These are phyloP conservation scores for Turnera subulata DNA, from an alignment of 345 rosid genomes.

Conservation along the genomic window DNA sequence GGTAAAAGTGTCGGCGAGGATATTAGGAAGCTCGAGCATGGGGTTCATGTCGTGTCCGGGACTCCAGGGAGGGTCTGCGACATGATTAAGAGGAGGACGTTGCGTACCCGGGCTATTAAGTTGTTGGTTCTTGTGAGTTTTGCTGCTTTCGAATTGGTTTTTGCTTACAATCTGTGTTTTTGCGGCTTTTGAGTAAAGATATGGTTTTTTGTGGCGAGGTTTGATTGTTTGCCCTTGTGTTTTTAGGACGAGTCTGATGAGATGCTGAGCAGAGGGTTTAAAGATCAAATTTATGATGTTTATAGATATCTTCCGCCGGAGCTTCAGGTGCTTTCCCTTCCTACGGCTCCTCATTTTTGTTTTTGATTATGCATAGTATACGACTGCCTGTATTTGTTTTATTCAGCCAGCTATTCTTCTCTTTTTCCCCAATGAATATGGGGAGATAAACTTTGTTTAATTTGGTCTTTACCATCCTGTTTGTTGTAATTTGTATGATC, in stretches of 20 bases:
- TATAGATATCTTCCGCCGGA: constrained; percentile 96
- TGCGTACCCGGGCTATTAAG: constrained; percentile 72
- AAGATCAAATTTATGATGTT: constrained; percentile 96
- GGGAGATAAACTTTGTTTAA: no score
- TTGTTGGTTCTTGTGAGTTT: constrained; percentile 36
- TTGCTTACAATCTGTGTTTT: background rate
- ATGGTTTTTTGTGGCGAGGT: background rate
- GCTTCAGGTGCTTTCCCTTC: constrained; percentile 63
- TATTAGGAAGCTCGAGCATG: constrained; percentile 66
- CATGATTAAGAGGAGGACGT: constrained; percentile 95
- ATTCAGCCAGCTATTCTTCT: no score
- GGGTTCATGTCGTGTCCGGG: constrained; percentile 84
- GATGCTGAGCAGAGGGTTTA: constrained; percentile 98
- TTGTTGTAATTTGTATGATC: no score
- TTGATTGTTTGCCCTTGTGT: background rate
- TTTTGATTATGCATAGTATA: no score
- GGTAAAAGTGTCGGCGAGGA: constrained; percentile 98
- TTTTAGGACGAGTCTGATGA: constrained; percentile 88
- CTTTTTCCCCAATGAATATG: no score
- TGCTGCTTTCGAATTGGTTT: background rate
- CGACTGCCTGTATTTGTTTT: no score
- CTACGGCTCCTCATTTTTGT: no score
- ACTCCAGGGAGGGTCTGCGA: constrained; percentile 98
- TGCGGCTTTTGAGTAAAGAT: no score
- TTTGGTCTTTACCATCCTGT: no score